Conservation (phyloP, 2,329 filamentous ascomycete genomes). For the Calonectria hawksworthii region DNA sequence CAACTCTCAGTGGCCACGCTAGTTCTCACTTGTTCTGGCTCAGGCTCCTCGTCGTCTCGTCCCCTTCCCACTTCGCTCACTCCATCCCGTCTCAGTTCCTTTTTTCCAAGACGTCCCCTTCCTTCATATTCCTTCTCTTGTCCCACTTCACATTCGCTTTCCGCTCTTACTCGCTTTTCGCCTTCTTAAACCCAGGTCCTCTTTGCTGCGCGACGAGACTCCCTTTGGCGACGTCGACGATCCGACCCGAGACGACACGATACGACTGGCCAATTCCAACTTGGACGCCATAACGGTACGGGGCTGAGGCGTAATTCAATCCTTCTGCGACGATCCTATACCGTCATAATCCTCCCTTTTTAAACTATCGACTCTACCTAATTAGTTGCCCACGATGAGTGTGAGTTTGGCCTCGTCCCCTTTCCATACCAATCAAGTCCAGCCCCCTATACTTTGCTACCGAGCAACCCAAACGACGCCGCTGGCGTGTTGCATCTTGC, state of each 20-base stretch:
- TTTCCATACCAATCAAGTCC: conserved; percentile 27
- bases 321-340: conserved; percentile 12
- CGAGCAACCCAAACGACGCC: not conserved
- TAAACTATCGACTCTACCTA: conserved; percentile 30
- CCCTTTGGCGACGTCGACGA: conserved; percentile 15
- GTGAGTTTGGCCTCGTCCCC: conserved; percentile 45
- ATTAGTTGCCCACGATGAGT: conserved; percentile 47
- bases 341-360: conserved; percentile 7
- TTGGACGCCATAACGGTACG: conserved; percentile 17
- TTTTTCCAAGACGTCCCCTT: conserved; percentile 21
- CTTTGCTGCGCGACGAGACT: conserved; percentile 47
- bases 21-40: conserved; percentile 35
- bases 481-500: not conserved
- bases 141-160: conserved; percentile 24
- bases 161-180: not conserved
- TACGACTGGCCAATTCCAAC: conserved; percentile 19
- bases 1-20: conserved; percentile 35
- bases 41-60: conserved; percentile 30
- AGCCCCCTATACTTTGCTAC: not conserved
- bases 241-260: conserved; percentile 27
- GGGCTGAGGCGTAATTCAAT: conserved; percentile 9
- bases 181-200: conserved; percentile 27
- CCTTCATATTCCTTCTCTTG: conserved; percentile 25
- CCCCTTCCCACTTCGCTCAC: conserved; percentile 22
- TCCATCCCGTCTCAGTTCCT: conserved; percentile 18